Base-by-base conservation (phyloP, 2,329 filamentous ascomycete species). In the Arthrobotrys entomopaga region DNA sequence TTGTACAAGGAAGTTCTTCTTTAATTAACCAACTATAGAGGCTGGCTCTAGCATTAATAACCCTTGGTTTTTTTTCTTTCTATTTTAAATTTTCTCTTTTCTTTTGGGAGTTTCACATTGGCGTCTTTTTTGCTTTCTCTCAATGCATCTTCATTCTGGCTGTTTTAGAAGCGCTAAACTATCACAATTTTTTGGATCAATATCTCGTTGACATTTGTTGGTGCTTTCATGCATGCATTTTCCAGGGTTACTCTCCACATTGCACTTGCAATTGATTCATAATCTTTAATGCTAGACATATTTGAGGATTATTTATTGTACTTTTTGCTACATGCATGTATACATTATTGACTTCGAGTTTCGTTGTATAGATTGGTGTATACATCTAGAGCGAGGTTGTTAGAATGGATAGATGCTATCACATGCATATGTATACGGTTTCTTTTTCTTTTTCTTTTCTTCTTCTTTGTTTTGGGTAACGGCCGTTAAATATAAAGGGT, bases 281-380 rank as follows among this genome's bases (percentile, higher is more conserved):
- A 34, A 66, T 73, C n/a, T n/a, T n/a, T n/a, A 74, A 74, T 74
- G 22, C 49, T 74, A 64, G 70, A 74, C 48, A 16, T 22, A 58
- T 61, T n/a, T 65, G 46, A n/a, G 24, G 29, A 34, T 8, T 2
- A 34, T 34, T n/a, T 34, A 34, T 10, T 34, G 29, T 34, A 34
- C 2, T 7, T 34, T 26, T 34, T n/a, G 6, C 29, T 10, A 5
- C 29, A 34, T 34, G 2, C 29, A 34, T 34, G 29, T n/a, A n/a
- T n/a, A n/a, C n/a, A 34, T 34, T 34, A 7, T 10, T 34, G 29
- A 1, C 29, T 8, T 34, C 29, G 10, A 10, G 10, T 5, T 34
- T 34, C 6, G 10, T 34, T 34, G 29, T 34, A 34, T 34, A 34
- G 29, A 34, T 34, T 34, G 29, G 10, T 34, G 10, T 34, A 34